Conservation (phyloP, 2,329 filamentous ascomycete genomes). For the Botrytis galanthina region DNA sequence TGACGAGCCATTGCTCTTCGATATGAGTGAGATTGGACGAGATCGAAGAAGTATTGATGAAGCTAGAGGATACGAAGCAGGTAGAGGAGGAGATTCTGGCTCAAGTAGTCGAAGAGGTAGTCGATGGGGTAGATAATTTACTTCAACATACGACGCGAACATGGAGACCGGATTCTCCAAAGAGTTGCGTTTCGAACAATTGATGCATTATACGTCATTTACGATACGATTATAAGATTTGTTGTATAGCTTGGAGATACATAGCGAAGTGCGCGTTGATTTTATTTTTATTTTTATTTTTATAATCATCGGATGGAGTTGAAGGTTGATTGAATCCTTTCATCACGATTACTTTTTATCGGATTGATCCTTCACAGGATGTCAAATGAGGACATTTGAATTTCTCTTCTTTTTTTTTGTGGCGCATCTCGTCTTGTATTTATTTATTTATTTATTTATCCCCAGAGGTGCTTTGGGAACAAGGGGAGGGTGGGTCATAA, state of each 20-base stretch:
- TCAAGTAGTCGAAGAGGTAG: conserved; percentile 36
- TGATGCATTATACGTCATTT: conserved; percentile 34
- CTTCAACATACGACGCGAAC: conserved; percentile 20
- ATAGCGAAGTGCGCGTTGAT: conserved; percentile 24
- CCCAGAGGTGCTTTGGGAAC: background rate
- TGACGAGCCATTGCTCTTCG: conserved; percentile 69
- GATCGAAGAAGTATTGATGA: conserved; percentile 57
- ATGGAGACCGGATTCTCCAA: conserved; percentile 13
- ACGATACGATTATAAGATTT: conserved; percentile 28
- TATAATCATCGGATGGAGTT: conserved; percentile 21
- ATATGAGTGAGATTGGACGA: conserved; percentile 68
- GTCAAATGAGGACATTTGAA: background rate
- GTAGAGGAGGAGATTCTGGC: conserved; percentile 35
- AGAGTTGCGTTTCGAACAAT: conserved; percentile 28
- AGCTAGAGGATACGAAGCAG: conserved; percentile 34
- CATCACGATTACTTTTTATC: conserved; percentile 19
- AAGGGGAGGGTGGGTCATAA: conserved; percentile 24
- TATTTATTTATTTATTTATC: conserved; percentile 5
- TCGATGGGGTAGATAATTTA: conserved; percentile 33
- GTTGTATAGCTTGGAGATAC: conserved; percentile 21
- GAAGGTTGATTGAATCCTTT: conserved; percentile 16
- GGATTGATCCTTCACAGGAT: conserved; percentile 5
- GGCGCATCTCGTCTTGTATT: conserved; percentile 21
- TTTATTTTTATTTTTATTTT: conserved; percentile 2
- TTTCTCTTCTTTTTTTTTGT: conserved; percentile 5